Percentiles rank a stretch among this genome's conserved stretches.
Conservation (phyloP, 1,139 yeast genomes). For the Scheffersomyces cryptocercus region DNA sequence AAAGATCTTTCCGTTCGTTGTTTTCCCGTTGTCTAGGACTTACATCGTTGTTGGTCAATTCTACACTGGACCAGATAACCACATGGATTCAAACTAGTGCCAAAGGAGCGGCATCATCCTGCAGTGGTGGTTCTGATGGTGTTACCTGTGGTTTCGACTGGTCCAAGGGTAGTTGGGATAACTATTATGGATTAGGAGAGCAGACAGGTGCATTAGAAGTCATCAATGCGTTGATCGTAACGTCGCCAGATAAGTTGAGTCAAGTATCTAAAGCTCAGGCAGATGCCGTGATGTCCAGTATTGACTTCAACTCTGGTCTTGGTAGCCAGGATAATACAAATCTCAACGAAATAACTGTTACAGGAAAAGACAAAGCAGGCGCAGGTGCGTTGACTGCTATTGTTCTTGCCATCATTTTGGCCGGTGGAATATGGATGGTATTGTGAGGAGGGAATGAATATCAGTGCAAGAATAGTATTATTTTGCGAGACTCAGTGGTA, state of each 20-base stretch:
- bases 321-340: constrained; percentile 22
- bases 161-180: constrained; percentile 75
- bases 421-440: constrained; percentile 49
- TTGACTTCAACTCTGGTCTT: constrained; percentile 48
- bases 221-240: constrained; percentile 61
- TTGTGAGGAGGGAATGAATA: constrained; percentile 18
- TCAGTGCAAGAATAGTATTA: no score
- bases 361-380: constrained; percentile 47
- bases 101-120: constrained; percentile 74
- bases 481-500: no score
- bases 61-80: constrained; percentile 50
- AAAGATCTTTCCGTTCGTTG: constrained; percentile 85
- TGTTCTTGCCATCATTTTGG: constrained; percentile 36
- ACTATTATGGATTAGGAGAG: constrained; percentile 84
- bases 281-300: constrained; percentile 46
- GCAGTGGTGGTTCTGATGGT: constrained; percentile 85
- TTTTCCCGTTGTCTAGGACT: constrained; percentile 74
- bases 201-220: constrained; percentile 87
- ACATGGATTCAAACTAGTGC: constrained; percentile 63
- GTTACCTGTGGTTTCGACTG: constrained; percentile 90
- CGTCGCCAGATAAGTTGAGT: background rate
- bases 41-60: constrained; percentile 73
- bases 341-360: constrained; percentile 29
- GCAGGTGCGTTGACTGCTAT: constrained; percentile 50
- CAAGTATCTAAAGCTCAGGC: background rate